These are phyloP conservation scores for Tricladium varicosporioides DNA, from an alignment of 2,329 filamentous ascomycete genomes.

Conservation along the genomic window DNA sequence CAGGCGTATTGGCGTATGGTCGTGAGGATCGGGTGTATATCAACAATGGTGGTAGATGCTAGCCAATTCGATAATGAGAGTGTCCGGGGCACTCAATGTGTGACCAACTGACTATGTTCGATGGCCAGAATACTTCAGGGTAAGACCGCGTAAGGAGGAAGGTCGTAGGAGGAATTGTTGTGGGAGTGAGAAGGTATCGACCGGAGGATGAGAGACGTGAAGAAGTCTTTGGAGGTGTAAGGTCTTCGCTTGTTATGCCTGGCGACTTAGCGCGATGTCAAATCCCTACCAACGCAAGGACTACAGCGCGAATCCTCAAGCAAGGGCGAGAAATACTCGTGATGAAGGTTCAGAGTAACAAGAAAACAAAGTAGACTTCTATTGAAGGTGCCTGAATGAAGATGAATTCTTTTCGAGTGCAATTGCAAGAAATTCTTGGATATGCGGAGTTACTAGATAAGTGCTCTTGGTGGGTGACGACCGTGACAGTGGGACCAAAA, in stretches of 20 bases:
- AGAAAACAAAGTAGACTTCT: neutral
- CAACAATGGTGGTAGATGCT: constrained; percentile 26
- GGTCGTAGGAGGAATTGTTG: constrained; percentile 35
- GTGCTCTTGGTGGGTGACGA: neutral
- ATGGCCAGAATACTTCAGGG: constrained; percentile 7
- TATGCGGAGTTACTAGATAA: neutral
- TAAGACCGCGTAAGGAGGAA: constrained; percentile 24
- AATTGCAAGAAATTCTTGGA: neutral
- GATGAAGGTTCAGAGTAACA: neutral
- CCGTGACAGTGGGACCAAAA: neutral
- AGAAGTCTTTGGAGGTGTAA: constrained; percentile 21
- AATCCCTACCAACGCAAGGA: constrained; percentile 16
- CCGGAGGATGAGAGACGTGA: constrained; percentile 24
- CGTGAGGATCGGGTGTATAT: constrained; percentile 19
- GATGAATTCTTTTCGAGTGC: neutral
- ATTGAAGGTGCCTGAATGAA: neutral
- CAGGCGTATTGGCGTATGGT: constrained; percentile 13
- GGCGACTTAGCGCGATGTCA: constrained; percentile 20
- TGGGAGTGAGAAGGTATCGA: constrained; percentile 13
- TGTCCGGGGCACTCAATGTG: constrained; percentile 18
- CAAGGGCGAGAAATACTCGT: constrained; percentile 5
- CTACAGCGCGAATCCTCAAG: constrained; percentile 13
- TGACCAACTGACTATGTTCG: constrained; percentile 16
- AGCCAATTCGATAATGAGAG: constrained; percentile 7
- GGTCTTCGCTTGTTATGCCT: constrained; percentile 25